phyloP scores from a whole-genome alignment of 352 stramenopile species.

The Hyaloperonospora brassicae region DNA sequence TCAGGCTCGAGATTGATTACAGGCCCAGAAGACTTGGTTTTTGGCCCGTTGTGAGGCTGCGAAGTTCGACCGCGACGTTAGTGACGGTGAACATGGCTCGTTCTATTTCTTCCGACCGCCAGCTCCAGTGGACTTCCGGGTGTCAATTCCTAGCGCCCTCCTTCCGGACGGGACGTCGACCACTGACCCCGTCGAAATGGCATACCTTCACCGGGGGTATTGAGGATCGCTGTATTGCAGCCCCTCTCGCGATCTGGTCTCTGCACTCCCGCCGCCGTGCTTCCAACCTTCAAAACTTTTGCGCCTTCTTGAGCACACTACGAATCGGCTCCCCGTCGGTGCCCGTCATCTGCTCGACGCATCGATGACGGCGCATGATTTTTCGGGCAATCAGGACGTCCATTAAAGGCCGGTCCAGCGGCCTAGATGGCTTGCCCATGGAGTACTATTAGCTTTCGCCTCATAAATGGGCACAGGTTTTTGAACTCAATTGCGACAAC shows the following conservation, averaged over 20 bases:
- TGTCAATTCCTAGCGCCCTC: not conserved
- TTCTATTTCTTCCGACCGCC: constrained; percentile 6
- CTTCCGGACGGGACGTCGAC: not conserved
- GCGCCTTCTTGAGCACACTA: not conserved
- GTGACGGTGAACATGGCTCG: not conserved
- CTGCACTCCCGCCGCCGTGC: too few relatives aligned
- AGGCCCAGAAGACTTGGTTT: not conserved
- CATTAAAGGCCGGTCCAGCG: constrained; percentile 4
- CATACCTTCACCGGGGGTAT: not conserved
- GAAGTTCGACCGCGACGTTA: constrained; percentile 5
- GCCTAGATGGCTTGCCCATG: constrained; percentile 5
- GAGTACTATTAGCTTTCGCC: constrained; percentile 13
- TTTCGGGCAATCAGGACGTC: constrained; percentile 10
- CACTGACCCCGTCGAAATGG: constrained; percentile 1
- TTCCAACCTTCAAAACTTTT: not conserved
- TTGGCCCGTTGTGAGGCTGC: not conserved
- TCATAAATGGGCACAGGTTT: constrained; percentile 6
- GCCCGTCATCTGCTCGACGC: constrained; percentile 1
- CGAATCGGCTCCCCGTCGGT: not conserved
- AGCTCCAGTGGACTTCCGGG: not conserved
- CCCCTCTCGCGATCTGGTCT: not conserved
- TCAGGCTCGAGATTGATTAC: not conserved
- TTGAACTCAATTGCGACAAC: constrained; percentile 8
- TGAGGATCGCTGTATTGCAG: constrained; percentile 1
- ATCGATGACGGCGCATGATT: too few relatives aligned